Conservation (phyloP, 73 alveolate species). For the Vitrella brassicaformis region DNA sequence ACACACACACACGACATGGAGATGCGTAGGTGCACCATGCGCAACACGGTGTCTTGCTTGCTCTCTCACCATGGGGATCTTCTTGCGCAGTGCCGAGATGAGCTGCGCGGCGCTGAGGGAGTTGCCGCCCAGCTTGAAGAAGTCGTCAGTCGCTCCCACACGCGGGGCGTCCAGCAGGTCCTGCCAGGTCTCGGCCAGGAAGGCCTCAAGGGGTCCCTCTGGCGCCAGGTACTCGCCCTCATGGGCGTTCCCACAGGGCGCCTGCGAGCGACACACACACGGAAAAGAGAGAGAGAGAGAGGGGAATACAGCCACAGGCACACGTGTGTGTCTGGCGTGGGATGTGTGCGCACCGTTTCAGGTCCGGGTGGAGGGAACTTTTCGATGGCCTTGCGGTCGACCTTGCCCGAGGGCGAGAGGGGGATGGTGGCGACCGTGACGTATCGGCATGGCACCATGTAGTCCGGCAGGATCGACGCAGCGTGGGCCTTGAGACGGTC, state of each 20-base stretch:
- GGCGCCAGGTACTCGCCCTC: no score
- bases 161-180: background rate
- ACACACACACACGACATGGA: no score
- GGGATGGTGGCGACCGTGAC: background rate
- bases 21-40: no score
- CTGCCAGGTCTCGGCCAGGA: no score
- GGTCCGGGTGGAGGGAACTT: background rate
- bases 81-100: background rate
- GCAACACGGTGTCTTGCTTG: no score
- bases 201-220: no score
- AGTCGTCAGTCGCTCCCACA: background rate
- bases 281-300: no score
- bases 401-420: background rate
- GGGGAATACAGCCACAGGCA: no score
- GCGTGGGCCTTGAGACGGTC: background rate
- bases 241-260: no score
- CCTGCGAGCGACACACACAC: no score
- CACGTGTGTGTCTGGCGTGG: no score
- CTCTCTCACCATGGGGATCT: no score
- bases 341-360: background rate
- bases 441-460: background rate
- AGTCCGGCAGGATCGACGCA: background rate
- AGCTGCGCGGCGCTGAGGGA: background rate
- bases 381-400: background rate
- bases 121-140: background rate